These are phyloP conservation scores for Multifurca ochricompacta DNA, from an alignment of 768 basidiomycete species.

Conservation along the genomic window DNA sequence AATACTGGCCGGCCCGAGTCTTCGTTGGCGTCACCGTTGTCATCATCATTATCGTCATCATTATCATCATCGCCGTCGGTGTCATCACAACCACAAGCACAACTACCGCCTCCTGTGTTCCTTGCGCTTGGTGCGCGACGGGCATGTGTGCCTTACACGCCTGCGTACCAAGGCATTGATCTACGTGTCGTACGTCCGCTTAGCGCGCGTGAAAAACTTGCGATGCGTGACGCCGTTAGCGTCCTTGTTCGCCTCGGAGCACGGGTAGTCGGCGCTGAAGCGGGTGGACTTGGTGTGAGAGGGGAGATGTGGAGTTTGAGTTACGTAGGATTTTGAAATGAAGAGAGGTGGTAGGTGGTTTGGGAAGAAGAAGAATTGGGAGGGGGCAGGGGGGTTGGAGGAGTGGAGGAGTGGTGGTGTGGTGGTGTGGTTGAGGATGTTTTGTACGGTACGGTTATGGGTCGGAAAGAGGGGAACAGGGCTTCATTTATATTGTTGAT, in stretches of 20 bases:
- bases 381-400: no score
- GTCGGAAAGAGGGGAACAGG: no score
- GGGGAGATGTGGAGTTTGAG: slow-evolving; percentile 23
- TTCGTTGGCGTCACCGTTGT: neutral
- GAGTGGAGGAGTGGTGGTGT: no score
- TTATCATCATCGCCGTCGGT: neutral
- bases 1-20: neutral
- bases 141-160: slow-evolving; percentile 20
- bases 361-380: no score
- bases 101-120: slow-evolving; percentile 16
- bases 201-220: slow-evolving; percentile 20
- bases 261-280: slow-evolving; percentile 8
- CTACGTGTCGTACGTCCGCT: slow-evolving; percentile 18
- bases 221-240: slow-evolving; percentile 16
- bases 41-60: neutral
- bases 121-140: slow-evolving; percentile 20
- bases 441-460: no score
- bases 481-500: no score
- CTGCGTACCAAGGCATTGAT: slow-evolving; percentile 21
- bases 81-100: neutral
- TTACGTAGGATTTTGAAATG: slow-evolving; percentile 18
- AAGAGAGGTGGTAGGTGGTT: neutral
- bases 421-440: no score
- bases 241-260: slow-evolving; percentile 17
- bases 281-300: slow-evolving; percentile 7